A percentile compares a stretch with the other conserved stretches of the same genome.
These are phyloP conservation scores for Xylaria polymorpha DNA, from an alignment of 2,329 filamentous ascomycete genomes.

Conservation along the genomic window DNA sequence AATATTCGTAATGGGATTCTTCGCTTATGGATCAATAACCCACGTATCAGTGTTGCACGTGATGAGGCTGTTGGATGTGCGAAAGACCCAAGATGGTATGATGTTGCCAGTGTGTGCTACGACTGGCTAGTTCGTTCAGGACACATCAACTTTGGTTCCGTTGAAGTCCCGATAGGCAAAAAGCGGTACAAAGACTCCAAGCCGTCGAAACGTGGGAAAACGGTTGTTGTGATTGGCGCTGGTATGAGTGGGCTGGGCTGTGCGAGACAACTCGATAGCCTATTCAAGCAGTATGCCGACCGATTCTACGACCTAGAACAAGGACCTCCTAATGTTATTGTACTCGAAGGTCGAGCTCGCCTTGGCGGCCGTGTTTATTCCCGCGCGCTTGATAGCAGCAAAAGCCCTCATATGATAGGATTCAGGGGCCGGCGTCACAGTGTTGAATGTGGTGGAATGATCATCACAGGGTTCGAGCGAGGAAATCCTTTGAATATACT, in stretches of 20 bases:
- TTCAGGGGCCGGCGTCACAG: slow-evolving; percentile 75
- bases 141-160: slow-evolving; percentile 96
- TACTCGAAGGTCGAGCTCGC: slow-evolving; percentile 87
- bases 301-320: slow-evolving; percentile 73
- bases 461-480: slow-evolving; percentile 95
- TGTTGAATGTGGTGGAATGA: slow-evolving; percentile 97
- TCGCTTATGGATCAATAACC: slow-evolving; percentile 88
- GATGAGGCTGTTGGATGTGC: slow-evolving; percentile 93
- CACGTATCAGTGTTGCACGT: slow-evolving; percentile 81
- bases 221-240: slow-evolving; percentile 87
- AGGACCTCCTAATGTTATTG: slow-evolving; percentile 76
- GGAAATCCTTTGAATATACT: slow-evolving; percentile 95
- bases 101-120: slow-evolving; percentile 87
- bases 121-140: slow-evolving; percentile 92
- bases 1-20: slow-evolving; percentile 97
- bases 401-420: slow-evolving; percentile 60
- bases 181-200: slow-evolving; percentile 55
- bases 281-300: slow-evolving; percentile 83
- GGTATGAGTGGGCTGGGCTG: slow-evolving; percentile 95
- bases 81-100: slow-evolving; percentile 87
- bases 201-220: slow-evolving; percentile 69
- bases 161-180: slow-evolving; percentile 71
- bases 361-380: slow-evolving; percentile 96
- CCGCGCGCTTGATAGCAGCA: slow-evolving; percentile 71
- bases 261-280: slow-evolving; percentile 87